Base-by-base conservation (phyloP, 768 basidiomycete species). In the Grammothele lineata region DNA sequence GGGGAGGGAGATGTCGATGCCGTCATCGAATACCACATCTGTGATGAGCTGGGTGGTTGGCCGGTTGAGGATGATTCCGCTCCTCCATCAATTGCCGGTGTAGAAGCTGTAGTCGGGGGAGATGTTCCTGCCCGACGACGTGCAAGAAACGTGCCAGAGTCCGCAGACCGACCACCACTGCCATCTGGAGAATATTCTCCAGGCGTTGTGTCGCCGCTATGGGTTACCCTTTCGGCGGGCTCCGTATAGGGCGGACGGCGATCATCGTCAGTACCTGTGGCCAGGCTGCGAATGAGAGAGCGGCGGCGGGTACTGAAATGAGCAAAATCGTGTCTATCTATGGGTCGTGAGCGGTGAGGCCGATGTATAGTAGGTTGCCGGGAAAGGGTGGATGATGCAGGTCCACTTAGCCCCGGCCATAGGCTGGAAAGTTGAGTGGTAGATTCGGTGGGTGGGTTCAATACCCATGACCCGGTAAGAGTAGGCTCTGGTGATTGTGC, bases 281-380 rank as follows among this genome's bases (percentile, higher is more conserved):
- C n/a, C n/a, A n/a, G n/a, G n/a, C n/a, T n/a, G n/a, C 27, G 27
- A 30, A 62, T 76, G 4, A 69, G 66, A 15, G 76, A 77, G 42
- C 87, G 77, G 24, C 86, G 78, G 11, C 79, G 80, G 19, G 76
- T 63, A 0, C 85, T 83, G 52, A 84, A 87, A 19, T 76, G 62
- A 0, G 85, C 81, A 52, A 84, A 87, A 22, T 88, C 86, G 57
- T 74, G 81, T 62, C 89, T 87, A 52, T 88, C 85, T 12, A 78
- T 71, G 12, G 77, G 70, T 26, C 85, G 69, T 4, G 75, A 70
- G 8, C 74, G 71, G 25, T 68, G 57, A 2, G 78, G 71, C 19
- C 83, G 83, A 22, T 84, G 83, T 38, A 85, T 69, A 18, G 82
- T 79, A 0, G 78, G 64, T 50, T 83, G 81, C 26, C 85, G 78